phyloP scores from a whole-genome alignment of 2,329 filamentous ascomycete species.

The Trichoderma sp. region DNA sequence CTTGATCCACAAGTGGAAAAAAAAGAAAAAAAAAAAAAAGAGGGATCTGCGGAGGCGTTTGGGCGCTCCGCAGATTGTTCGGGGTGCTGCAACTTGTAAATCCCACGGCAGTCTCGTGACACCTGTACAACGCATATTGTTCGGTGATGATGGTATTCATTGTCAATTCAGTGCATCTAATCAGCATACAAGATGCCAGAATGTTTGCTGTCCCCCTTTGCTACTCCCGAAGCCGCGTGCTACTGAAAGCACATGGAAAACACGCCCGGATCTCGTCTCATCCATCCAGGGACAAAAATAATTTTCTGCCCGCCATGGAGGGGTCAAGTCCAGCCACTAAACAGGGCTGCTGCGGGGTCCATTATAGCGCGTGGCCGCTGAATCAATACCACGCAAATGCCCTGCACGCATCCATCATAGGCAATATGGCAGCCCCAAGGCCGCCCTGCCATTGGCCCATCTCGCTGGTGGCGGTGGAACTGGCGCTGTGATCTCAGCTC shows the following conservation, averaged over 20 bases:
- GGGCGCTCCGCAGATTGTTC: background rate
- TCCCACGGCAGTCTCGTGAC: conserved; percentile 2
- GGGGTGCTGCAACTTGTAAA: background rate
- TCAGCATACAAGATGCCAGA: background rate
- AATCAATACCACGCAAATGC: conserved; percentile 10
- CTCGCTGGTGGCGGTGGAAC: conserved; percentile 23
- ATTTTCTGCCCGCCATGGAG: conserved; percentile 5
- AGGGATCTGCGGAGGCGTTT: conserved; percentile 23
- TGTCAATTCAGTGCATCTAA: background rate
- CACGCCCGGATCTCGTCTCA: background rate
- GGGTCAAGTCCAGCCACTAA: background rate
- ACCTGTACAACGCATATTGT: background rate
- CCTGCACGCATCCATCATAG: conserved; percentile 24
- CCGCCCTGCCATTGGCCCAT: conserved; percentile 13
- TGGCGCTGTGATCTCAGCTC: background rate
- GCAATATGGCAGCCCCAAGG: conserved; percentile 1
- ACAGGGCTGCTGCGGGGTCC: conserved; percentile 20
- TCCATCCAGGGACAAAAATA: background rate
- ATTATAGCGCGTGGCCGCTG: conserved; percentile 4
- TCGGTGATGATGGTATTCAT: background rate
- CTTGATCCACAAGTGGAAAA: conserved; percentile 13
- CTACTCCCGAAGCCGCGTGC: background rate
- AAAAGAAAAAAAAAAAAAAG: background rate
- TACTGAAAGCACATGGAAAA: background rate
- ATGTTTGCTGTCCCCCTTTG: background rate